Percentiles rank a stretch among this genome's conserved stretches.
phyloP scores from a whole-genome alignment of 1,284 basidiomycete species.

The Macrocystidia cucumis region DNA sequence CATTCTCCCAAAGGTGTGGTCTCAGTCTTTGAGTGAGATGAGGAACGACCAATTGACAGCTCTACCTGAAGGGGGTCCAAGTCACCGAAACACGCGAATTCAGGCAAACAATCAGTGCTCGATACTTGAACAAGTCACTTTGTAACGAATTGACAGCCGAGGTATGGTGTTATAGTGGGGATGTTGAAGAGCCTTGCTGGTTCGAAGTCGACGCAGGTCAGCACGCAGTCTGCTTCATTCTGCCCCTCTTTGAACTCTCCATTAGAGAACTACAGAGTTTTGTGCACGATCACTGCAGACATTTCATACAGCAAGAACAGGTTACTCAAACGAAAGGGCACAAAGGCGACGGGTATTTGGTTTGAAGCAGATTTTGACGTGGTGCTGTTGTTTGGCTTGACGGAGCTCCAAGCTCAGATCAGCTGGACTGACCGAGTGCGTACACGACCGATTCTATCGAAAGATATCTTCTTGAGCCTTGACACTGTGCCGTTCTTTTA shows the following conservation, averaged over 20 bases:
- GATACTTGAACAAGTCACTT: conserved; percentile 10
- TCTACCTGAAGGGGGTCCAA: conserved; percentile 17
- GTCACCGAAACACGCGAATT: conserved; percentile 24
- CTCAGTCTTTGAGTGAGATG: neutral
- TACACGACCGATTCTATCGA: neutral
- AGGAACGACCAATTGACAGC: conserved; percentile 1
- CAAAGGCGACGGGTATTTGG: conserved; percentile 8
- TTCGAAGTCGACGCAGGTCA: conserved; percentile 33
- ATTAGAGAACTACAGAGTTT: neutral
- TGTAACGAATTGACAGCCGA: conserved; percentile 10
- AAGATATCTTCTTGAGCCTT: neutral
- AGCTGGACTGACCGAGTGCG: conserved; percentile 30
- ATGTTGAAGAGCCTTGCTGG: conserved; percentile 29
- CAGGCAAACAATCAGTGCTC: conserved; percentile 17
- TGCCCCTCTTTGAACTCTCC: neutral
- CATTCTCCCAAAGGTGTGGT: conserved; percentile 17
- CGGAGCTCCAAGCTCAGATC: conserved; percentile 20
- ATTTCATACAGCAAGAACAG: neutral
- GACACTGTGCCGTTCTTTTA: neutral
- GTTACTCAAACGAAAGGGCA: neutral
- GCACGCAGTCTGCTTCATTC: no score
- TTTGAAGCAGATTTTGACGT: conserved; percentile 15
- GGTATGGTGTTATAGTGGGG: conserved; percentile 35
- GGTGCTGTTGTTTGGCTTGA: conserved; percentile 20
- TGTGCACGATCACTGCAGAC: neutral